Base-by-base conservation (phyloP, 257 asterid genomes). In the Solanum habrochaites region DNA sequence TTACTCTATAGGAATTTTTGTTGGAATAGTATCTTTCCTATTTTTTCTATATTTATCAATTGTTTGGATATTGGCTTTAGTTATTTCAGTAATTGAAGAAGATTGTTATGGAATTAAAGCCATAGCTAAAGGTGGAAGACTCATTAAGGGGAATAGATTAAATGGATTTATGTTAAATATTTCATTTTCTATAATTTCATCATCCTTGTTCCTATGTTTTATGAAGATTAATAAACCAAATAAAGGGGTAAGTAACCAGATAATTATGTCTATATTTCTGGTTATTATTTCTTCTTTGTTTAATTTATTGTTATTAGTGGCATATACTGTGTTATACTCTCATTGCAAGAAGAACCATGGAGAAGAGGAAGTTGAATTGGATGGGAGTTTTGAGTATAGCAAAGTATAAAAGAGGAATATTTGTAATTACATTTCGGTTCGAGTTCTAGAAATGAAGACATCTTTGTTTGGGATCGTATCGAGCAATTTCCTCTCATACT, bases 61-160 rank as follows among this genome's bases (percentile, higher is more conserved):
- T 1, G 66, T 58, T 11, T 73, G 73, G 91, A 32, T 12, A 14
- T 20, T 92, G 90, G 88, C 91, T 9, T 2, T 85, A 15, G 89
- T 93, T n/a, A 88, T 89, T 29, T 86, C 91, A 5, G 90, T 91
- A n/a, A 66, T 92, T 15, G 98, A 93, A 70, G 96, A 92, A 11
- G 20, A 87, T 15, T 86, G 29, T 86, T 88, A 75, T 84, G 95
- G 98, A 23, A 29, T 73, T 27, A 87, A 90, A 69, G 94, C 94
- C 18, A 7, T 85, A 35, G 93, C 86, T 39, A 94, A 85, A 74
- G 95, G 92, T 1, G 90, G 87, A 35, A 16, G 62, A 27, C 75
- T 94, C 1, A 86, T 93, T 13, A 60, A 90, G 90, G 95, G 95
- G 77, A 91, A 91, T 82, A 90, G 88, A 86, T 25, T 87, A 18